A percentile compares a stretch with the other conserved stretches of the same genome.
phyloP scores from a whole-genome alignment of 2,329 filamentous ascomycete species.

The Alternaria metachromatica region DNA sequence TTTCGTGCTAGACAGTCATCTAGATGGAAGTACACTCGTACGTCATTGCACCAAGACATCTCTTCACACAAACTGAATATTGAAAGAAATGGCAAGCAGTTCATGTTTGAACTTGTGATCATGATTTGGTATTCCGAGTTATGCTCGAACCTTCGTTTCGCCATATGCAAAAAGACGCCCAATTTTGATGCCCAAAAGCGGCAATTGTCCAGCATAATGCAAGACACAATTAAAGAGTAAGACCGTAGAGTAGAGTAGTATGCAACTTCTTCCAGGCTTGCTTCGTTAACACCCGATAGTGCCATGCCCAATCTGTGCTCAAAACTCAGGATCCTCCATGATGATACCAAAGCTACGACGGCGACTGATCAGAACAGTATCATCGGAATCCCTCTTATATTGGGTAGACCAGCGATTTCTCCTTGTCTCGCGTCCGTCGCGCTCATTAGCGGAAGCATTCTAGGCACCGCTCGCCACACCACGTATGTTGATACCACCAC shows the following conservation, averaged over 20 bases:
- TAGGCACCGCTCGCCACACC: conserved; percentile 44
- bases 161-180: not conserved
- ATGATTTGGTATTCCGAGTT: not conserved
- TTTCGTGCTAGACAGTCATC: not conserved
- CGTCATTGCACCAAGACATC: not conserved
- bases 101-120: not conserved
- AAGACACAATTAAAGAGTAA: not conserved
- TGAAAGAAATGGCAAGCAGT: not conserved
- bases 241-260: conserved; percentile 7
- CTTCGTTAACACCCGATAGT: not conserved
- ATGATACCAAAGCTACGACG: conserved; percentile 1
- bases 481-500: conserved; percentile 38
- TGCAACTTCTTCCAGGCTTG: not conserved
- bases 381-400: not conserved
- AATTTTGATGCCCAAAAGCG: not conserved
- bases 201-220: not conserved
- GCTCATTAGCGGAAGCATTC: not conserved
- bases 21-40: not conserved
- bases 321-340: not conserved
- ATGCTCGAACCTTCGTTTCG: not conserved
- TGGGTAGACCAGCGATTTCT: not conserved
- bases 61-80: not conserved
- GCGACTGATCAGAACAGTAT: not conserved
- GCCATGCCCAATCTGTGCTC: not conserved
- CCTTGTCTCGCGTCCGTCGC: not conserved